phyloP scores from a whole-genome alignment of 768 basidiomycete species.

The Suillus variegatus region DNA sequence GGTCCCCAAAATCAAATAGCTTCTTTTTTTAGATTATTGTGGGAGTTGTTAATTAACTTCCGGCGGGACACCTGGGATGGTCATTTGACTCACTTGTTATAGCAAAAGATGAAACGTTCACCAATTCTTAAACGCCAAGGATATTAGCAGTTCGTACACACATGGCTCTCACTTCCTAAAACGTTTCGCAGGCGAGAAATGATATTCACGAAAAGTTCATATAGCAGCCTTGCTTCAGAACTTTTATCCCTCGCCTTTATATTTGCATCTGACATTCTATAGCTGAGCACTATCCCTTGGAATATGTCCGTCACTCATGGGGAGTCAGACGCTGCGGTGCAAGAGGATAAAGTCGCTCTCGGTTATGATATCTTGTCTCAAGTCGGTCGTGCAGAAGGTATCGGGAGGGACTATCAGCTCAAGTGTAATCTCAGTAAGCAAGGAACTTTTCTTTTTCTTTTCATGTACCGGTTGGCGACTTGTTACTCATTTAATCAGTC shows the following conservation, averaged over 20 bases:
- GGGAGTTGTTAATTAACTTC: too few relatives aligned
- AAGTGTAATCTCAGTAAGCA: conserved; percentile 33
- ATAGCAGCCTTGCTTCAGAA: background rate
- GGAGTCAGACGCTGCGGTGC: conserved; percentile 5
- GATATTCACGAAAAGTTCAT: background rate
- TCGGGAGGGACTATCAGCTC: conserved; percentile 33
- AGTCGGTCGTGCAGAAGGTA: conserved; percentile 22
- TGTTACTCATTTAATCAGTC: conserved; percentile 28
- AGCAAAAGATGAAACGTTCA: background rate
- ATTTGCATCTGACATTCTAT: background rate
- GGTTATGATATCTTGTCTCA: conserved; percentile 18
- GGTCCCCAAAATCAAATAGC: too few relatives aligned
- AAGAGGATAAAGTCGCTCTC: conserved; percentile 18
- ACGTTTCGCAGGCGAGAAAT: background rate
- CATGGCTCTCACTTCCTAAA: background rate
- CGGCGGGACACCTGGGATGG: too few relatives aligned
- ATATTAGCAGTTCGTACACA: background rate
- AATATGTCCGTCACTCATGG: background rate
- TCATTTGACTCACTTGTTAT: background rate
- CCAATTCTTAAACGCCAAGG: background rate
- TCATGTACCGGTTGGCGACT: background rate
- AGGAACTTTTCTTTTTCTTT: conserved; percentile 1
- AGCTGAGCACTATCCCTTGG: background rate
- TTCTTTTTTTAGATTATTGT: too few relatives aligned
- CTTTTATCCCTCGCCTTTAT: background rate